Conservation (phyloP, 2,329 filamentous ascomycete genomes). For the Aspergillus versicolor region DNA sequence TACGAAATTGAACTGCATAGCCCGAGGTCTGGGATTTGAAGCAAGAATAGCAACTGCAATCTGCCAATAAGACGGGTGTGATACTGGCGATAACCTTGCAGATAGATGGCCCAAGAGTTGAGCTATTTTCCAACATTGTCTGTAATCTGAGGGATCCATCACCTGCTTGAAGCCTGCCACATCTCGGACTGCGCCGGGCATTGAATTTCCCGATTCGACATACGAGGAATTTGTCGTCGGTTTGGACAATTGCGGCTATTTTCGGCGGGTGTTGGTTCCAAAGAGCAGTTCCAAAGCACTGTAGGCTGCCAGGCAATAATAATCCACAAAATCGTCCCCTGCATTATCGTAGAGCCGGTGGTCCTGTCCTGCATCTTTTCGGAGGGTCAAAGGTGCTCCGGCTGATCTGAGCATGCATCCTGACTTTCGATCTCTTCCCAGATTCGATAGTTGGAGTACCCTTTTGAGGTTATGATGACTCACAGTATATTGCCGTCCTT, state of each 20-base stretch:
- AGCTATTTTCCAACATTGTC: not conserved
- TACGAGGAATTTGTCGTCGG: too few relatives aligned
- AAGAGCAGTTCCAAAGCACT: not conserved
- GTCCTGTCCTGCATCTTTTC: slow-evolving; percentile 1
- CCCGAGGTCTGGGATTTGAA: not conserved
- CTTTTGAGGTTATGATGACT: not conserved
- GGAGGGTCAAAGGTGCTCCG: not conserved
- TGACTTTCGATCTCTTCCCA: not conserved
- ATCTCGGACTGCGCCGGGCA: not conserved
- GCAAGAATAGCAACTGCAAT: not conserved
- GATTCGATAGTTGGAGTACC: not conserved
- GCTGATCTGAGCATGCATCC: not conserved
- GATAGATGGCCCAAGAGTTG: not conserved
- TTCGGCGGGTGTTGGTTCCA: not conserved
- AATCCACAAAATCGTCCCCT: slow-evolving; percentile 1
- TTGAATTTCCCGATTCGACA: not conserved
- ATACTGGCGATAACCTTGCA: not conserved
- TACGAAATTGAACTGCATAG: not conserved
- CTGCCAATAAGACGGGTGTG: not conserved
- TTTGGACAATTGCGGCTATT: not conserved
- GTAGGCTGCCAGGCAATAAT: not conserved
- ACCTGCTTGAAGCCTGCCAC: not conserved
- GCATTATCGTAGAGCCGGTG: slow-evolving; percentile 15
- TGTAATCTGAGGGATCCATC: not conserved
- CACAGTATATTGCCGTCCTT: not conserved